These are phyloP conservation scores for Oryza rufipogon DNA, from an alignment of 176 grass and related monocot genomes.

Conservation along the genomic window DNA sequence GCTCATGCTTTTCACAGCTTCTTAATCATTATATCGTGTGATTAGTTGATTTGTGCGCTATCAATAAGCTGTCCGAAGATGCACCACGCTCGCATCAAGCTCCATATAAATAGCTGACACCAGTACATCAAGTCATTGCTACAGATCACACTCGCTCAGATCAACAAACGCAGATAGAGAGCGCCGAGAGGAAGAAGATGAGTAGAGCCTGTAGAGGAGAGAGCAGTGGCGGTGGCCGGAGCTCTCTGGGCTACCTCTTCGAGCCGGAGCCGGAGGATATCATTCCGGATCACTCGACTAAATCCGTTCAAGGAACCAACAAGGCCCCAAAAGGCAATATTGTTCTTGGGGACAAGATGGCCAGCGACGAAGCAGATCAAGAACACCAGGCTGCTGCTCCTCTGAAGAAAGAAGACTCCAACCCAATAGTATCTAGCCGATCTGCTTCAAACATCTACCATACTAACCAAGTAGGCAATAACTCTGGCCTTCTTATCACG, in stretches of 20 bases:
- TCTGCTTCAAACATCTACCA: conserved; percentile 48
- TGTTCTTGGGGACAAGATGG: conserved; percentile 4
- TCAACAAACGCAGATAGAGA: neutral
- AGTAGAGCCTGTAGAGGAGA: conserved; percentile 46
- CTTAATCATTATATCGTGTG: neutral
- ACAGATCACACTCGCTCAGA: neutral
- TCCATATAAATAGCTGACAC: conserved; percentile 47
- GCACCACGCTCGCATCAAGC: conserved; percentile 21
- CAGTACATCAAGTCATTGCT: neutral
- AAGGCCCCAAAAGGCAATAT: neutral
- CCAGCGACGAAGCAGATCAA: neutral
- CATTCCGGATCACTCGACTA: neutral
- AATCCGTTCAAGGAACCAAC: conserved; percentile 20
- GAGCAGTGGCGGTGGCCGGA: conserved; percentile 72
- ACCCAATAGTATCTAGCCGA: conserved; percentile 40
- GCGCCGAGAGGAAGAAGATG: conserved; percentile 39
- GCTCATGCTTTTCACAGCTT: conserved; percentile 4
- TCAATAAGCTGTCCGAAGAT: neutral
- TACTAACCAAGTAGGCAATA: conserved; percentile 49
- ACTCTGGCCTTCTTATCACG: conserved; percentile 58
- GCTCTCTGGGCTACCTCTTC: conserved; percentile 80
- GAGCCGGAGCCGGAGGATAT: conserved; percentile 64
- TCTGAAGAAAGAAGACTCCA: conserved; percentile 44
- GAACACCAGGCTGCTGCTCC: conserved; percentile 12
- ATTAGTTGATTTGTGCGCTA: neutral